Evolutionary conservation across 768 basidiomycete species (phyloP), one percentile per base, ranked within the genome.

Genomic region (Mycena metata): DNA sequence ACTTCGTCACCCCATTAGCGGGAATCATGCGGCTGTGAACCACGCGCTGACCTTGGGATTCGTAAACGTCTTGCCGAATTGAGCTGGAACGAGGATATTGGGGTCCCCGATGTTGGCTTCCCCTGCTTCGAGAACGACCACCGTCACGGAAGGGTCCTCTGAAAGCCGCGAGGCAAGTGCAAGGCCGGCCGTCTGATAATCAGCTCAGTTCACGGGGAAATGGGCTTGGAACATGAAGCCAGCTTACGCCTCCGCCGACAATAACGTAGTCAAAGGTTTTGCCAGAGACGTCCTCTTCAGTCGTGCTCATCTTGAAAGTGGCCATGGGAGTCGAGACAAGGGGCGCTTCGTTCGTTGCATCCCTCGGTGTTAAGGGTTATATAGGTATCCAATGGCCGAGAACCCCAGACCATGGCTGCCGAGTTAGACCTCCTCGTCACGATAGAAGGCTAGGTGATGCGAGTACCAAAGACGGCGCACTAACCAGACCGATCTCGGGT

Each of bases 141-240:
- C 83, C 1, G 78, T 78, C 50, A 79, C 75, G 23, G 73, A 68
- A 3, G 76, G 67, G 69, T 85, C 81, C 61, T 83, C 82, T 7
- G 81, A 75, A 42, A 87, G 78, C 16, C 86, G 79, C 11, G 77
- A 76, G 19, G 84, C 85, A 13, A 86, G 73, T 0, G 81, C 79
- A 35, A 85, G 72, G 24, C 85, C 85, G 7, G 82, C 81, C 10
- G 79, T 76, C 77, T 76, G 39, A 21, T 5, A 19, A 55, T 42
- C 23, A 36, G 17, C 11, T 36, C 12, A 35, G 17, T 26, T 42
- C 35, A 33, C 4, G 26, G n/a, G 3, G 9, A 15, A 33, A 7
- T 17, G 19, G 7, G 26, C 45, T 6, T 10, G 12, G 12, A 47
- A 46, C 2, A 30, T 35, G 24, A 2, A 7, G 23, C 21, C 36